A percentile compares a stretch with the other conserved stretches of the same genome.
Evolutionary conservation across 1,139 yeast species (phyloP).

Genomic region (Candida dubliniensis): DNA sequence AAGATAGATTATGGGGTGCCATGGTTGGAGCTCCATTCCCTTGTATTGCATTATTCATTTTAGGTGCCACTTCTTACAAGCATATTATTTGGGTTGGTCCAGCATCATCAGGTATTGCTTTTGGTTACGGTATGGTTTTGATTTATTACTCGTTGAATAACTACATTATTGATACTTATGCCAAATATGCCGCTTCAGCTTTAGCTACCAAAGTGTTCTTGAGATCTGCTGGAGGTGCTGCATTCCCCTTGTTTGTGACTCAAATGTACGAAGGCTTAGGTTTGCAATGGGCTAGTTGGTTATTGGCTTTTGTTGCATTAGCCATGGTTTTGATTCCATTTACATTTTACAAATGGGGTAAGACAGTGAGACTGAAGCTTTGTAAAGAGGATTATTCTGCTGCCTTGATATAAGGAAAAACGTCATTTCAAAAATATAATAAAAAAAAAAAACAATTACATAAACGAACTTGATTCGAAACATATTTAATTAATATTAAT

Average conservation of each 20-base stretch:
- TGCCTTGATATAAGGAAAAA: background rate
- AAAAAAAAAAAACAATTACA: background rate
- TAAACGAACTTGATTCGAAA: too few species aligned
- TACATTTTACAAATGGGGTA: slow-evolving; percentile 72
- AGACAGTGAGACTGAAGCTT: slow-evolving; percentile 57
- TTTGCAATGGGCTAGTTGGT: slow-evolving; percentile 79
- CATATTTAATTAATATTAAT: too few species aligned
- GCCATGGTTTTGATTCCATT: slow-evolving; percentile 86
- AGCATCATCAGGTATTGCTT: slow-evolving; percentile 84
- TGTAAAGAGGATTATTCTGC: slow-evolving; percentile 61
- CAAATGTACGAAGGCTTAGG: slow-evolving; percentile 79
- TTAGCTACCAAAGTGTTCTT: slow-evolving; percentile 86
- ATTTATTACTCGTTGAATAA: slow-evolving; percentile 85
- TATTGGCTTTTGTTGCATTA: slow-evolving; percentile 78
- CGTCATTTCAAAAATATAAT: too few species aligned
- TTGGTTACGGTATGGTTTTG: slow-evolving; percentile 90
- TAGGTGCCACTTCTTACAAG: slow-evolving; percentile 84
- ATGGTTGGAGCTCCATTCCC: slow-evolving; percentile 91
- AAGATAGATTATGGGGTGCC: slow-evolving; percentile 84
- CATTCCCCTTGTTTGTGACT: slow-evolving; percentile 85
- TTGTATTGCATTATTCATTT: slow-evolving; percentile 79
- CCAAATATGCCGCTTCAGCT: slow-evolving; percentile 87
- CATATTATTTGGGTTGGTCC: slow-evolving; percentile 93
- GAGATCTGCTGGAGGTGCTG: slow-evolving; percentile 87
- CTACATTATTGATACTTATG: slow-evolving; percentile 85